Evolutionary conservation across 73 alveolate species (phyloP).

Genomic region (Symbiodinium pilosum): DNA sequence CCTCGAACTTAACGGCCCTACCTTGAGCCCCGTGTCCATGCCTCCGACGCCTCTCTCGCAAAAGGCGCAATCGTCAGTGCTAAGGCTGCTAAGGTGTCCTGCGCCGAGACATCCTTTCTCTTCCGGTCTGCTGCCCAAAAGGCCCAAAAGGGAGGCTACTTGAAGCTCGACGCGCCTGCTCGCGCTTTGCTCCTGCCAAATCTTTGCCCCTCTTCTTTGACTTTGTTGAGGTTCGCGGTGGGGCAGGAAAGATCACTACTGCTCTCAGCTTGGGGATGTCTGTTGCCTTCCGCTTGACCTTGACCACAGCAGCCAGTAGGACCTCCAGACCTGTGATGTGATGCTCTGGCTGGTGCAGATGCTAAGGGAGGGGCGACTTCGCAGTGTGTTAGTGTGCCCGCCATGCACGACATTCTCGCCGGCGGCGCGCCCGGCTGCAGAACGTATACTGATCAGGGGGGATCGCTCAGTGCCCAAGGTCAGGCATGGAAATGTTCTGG

Average conservation of each 20-base stretch:
- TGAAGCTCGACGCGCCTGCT: background rate
- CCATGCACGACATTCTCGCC: too few relatives aligned
- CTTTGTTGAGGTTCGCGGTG: background rate
- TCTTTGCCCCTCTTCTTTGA: background rate
- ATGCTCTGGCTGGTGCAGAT: too few relatives aligned
- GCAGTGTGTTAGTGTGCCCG: too few relatives aligned
- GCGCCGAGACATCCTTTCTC: background rate
- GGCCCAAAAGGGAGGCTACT: background rate
- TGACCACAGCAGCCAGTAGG: too few relatives aligned
- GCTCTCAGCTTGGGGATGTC: background rate
- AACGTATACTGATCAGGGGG: too few relatives aligned
- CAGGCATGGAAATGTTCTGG: too few relatives aligned
- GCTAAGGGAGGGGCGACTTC: too few relatives aligned
- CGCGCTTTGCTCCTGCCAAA: too few relatives aligned
- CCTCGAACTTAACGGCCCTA: background rate
- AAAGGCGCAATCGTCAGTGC: background rate
- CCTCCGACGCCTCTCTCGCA: background rate
- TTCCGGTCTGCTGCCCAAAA: background rate
- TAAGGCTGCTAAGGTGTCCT: too few relatives aligned
- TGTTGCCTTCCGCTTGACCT: background rate
- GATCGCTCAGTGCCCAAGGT: too few relatives aligned
- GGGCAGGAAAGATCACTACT: background rate
- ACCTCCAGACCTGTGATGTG: too few relatives aligned
- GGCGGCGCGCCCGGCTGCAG: too few relatives aligned
- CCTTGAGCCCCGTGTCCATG: background rate